These are phyloP conservation scores for Pythium phragmitis DNA, from an alignment of 352 stramenopile species.

Conservation along the genomic window DNA sequence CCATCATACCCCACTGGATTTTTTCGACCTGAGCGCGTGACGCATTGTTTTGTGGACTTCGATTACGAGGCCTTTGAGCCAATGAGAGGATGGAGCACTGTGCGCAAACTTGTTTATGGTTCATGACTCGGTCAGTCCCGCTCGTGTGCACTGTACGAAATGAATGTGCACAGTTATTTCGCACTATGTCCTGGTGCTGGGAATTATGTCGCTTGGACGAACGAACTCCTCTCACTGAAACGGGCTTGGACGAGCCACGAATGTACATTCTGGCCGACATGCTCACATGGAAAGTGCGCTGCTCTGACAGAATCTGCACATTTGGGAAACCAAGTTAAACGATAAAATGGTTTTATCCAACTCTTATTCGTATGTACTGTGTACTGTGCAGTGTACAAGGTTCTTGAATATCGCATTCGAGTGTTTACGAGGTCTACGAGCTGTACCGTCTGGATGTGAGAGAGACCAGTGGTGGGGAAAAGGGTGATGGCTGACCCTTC, in stretches of 20 bases:
- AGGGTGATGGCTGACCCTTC: conserved; percentile 23
- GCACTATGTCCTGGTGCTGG: background rate
- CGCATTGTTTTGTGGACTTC: conserved; percentile 2
- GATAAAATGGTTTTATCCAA: conserved; percentile 26
- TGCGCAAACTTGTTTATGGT: background rate
- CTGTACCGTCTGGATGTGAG: conserved; percentile 9
- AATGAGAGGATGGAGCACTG: background rate
- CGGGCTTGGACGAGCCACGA: conserved; percentile 13
- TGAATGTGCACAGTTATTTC: background rate
- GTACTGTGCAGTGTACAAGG: background rate
- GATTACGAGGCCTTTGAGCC: conserved; percentile 10
- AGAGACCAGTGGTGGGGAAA: conserved; percentile 6
- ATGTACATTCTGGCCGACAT: conserved; percentile 4
- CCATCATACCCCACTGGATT: conserved; percentile 18
- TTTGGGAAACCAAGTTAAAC: conserved; percentile 12
- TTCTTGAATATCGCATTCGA: conserved; percentile 11
- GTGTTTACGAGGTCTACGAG: conserved; percentile 15
- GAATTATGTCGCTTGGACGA: conserved; percentile 3
- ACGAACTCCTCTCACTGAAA: conserved; percentile 23
- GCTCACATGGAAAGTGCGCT: conserved; percentile 23
- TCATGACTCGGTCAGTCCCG: background rate
- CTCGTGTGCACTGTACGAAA: background rate
- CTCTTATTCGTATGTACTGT: conserved; percentile 4
- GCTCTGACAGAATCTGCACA: conserved; percentile 30
- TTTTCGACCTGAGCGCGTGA: conserved; percentile 13